Evolutionary conservation across 306 rosid species (phyloP).

Genomic region (Prunus davidiana): DNA sequence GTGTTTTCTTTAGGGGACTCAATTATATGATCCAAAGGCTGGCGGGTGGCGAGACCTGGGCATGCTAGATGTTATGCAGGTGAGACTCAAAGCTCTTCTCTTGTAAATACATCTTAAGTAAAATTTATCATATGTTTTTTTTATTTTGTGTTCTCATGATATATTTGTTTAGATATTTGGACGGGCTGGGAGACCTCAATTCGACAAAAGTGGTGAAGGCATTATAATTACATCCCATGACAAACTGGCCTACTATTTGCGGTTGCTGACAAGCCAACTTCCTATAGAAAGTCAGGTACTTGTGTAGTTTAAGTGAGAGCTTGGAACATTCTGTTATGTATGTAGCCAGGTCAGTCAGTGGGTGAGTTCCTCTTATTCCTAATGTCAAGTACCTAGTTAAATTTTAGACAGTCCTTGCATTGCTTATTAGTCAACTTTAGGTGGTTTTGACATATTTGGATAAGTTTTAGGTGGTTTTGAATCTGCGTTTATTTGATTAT

Average conservation of each 20-base stretch:
- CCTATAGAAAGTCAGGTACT: slow-evolving; percentile 97
- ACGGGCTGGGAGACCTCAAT: slow-evolving; percentile 98
- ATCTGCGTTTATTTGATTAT: not conserved
- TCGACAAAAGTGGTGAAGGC: slow-evolving; percentile 98
- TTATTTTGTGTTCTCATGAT: slow-evolving; percentile 18
- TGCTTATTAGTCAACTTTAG: too few species aligned
- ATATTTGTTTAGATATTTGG: slow-evolving; percentile 73
- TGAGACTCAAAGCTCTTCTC: slow-evolving; percentile 25
- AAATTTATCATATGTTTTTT: not conserved
- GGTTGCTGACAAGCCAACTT: slow-evolving; percentile 88
- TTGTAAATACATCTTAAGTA: slow-evolving; percentile 8
- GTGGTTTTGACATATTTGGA: not conserved
- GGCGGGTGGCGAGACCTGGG: slow-evolving; percentile 98
- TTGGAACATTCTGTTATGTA: not conserved
- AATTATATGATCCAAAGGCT: slow-evolving; percentile 95
- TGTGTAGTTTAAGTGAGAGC: not conserved
- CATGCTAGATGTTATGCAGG: slow-evolving; percentile 99
- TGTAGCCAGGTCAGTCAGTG: not conserved
- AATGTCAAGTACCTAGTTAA: not conserved
- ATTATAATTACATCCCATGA: slow-evolving; percentile 94
- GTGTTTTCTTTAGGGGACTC: slow-evolving; percentile 70
- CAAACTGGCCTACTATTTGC: slow-evolving; percentile 82
- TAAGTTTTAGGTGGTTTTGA: not conserved
- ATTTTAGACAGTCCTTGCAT: not conserved
- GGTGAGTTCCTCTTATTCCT: not conserved